Evolutionary conservation across 2,329 filamentous ascomycete genomes (phyloP).

Genomic region (Remersonia thermophila): DNA sequence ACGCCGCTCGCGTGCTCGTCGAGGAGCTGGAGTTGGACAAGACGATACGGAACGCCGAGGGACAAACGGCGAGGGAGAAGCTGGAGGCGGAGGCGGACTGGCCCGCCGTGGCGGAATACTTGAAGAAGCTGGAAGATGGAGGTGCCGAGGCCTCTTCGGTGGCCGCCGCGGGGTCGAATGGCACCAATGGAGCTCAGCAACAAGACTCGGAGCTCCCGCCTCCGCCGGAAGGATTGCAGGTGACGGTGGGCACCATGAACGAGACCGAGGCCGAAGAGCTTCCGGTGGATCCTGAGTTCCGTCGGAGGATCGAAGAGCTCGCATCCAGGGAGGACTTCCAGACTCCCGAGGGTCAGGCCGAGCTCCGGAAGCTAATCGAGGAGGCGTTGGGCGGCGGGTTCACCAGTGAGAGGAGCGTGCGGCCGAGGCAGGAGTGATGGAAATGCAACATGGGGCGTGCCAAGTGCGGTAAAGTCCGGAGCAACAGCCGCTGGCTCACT

Average conservation of each 20-base stretch:
- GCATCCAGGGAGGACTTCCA: slow-evolving; percentile 75
- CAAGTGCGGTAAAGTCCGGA: no score
- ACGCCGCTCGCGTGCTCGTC: slow-evolving; percentile 66
- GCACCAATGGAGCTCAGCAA: slow-evolving; percentile 21
- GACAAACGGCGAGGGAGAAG: slow-evolving; percentile 68
- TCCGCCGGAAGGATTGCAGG: slow-evolving; percentile 61
- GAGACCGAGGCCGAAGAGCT: slow-evolving; percentile 46
- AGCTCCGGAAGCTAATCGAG: slow-evolving; percentile 65
- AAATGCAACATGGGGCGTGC: no score
- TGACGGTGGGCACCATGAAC: slow-evolving; percentile 66
- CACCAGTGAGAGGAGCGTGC: slow-evolving; percentile 52
- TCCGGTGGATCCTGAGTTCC: slow-evolving; percentile 70
- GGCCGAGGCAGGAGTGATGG: slow-evolving; percentile 43
- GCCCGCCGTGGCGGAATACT: slow-evolving; percentile 61
- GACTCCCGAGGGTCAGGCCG: slow-evolving; percentile 64
- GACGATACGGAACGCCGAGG: slow-evolving; percentile 55
- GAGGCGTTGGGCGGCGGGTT: slow-evolving; percentile 61
- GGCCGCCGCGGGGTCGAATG: background rate
- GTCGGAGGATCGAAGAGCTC: slow-evolving; percentile 76
- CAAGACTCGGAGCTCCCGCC: slow-evolving; percentile 35
- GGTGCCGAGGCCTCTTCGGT: background rate
- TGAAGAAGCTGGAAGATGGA: slow-evolving; percentile 30
- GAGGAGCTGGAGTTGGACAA: slow-evolving; percentile 69
- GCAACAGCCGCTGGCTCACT: slow-evolving; percentile 22
- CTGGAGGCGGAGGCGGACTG: slow-evolving; percentile 69